phyloP scores from a whole-genome alignment of 192 early-diverging fungal genomes.

The Backusella tarrabulga region DNA sequence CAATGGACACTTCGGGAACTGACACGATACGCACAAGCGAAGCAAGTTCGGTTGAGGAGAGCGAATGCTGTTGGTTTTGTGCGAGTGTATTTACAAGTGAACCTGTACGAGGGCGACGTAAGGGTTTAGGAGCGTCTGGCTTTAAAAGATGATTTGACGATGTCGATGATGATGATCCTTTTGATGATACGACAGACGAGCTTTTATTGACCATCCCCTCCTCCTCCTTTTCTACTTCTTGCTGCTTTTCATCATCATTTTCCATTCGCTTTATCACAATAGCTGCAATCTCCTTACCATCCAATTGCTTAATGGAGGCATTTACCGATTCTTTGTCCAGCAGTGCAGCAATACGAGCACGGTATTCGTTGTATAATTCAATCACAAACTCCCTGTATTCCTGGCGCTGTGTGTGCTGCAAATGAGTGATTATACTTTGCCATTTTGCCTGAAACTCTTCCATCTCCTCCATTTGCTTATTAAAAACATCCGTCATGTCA shows the following conservation, averaged over 20 bases:
- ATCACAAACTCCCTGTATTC: slow-evolving; percentile 59
- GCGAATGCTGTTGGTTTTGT: background rate
- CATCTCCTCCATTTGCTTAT: slow-evolving; percentile 44
- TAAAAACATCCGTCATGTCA: slow-evolving; percentile 29
- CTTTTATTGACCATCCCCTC: background rate
- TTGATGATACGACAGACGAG: background rate
- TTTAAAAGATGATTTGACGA: background rate
- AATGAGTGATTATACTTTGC: slow-evolving; percentile 48
- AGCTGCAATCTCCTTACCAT: slow-evolving; percentile 54
- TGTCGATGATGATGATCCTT: background rate
- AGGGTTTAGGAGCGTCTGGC: background rate
- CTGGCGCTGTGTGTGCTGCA: slow-evolving; percentile 41
- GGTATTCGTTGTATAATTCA: slow-evolving; percentile 47
- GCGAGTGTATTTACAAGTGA: background rate
- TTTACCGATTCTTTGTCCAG: background rate
- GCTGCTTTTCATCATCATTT: background rate
- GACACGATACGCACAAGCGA: background rate
- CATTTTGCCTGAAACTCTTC: slow-evolving; percentile 50
- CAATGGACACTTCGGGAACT: background rate
- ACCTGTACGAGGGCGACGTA: background rate
- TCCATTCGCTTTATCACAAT: slow-evolving; percentile 23
- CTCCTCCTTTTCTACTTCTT: background rate
- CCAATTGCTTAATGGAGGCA: slow-evolving; percentile 26
- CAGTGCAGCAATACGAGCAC: slow-evolving; percentile 20
- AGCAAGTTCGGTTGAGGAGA: background rate